Evolutionary conservation across 2,329 filamentous ascomycete species (phyloP).

Genomic region (Aspergillus costaricaensis): DNA sequence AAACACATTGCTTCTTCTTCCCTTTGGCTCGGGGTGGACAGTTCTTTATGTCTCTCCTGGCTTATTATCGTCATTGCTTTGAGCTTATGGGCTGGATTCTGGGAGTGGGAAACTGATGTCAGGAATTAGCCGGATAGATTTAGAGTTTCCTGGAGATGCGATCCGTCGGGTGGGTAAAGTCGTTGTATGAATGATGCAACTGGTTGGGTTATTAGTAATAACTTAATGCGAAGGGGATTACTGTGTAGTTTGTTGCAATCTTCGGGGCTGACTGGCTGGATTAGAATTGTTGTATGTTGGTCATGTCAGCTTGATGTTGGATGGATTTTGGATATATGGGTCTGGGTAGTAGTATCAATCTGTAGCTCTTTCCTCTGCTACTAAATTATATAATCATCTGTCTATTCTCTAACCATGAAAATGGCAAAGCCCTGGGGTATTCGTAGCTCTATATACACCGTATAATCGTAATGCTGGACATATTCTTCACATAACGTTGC

Average conservation of each 20-base stretch:
- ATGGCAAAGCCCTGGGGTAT: constrained; percentile 9
- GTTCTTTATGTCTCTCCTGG: neutral
- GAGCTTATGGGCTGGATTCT: too few species aligned
- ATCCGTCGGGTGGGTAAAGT: neutral
- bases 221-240: neutral
- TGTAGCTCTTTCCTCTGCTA: neutral
- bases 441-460: constrained; percentile 14
- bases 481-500: constrained; percentile 70
- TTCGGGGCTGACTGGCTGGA: too few species aligned
- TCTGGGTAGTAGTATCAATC: neutral
- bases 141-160: neutral
- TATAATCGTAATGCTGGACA: constrained; percentile 21
- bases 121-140: neutral
- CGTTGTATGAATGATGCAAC: neutral
- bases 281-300: neutral
- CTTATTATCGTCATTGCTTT: neutral
- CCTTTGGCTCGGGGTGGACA: neutral
- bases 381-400: neutral
- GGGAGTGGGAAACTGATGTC: neutral
- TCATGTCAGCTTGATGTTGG: neutral
- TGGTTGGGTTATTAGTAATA: neutral
- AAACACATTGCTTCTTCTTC: neutral
- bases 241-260: too few species aligned
- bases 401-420: neutral
- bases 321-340: too few species aligned